Evolutionary conservation across 2,329 filamentous ascomycete species (phyloP), one percentile per base, ranked within the genome.

Genomic region (Sporothrix pallida): DNA sequence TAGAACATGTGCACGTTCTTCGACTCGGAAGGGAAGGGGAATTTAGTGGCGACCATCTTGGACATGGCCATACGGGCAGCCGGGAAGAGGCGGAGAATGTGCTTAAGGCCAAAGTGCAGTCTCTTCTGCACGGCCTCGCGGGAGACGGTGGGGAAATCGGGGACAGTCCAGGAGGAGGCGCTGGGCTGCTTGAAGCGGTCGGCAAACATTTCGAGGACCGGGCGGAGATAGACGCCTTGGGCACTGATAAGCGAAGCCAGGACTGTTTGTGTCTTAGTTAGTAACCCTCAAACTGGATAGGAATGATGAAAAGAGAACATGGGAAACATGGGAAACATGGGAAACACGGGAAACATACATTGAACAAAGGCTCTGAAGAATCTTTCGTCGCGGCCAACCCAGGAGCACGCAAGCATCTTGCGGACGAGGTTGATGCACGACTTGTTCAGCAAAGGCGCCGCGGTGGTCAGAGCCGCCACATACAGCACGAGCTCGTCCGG

Each of bases 1-100:
- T 97, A 99, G n/a, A 91, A 90, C 77, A 95, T 89, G 80, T 97
- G 94, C n/a, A 89, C 87, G 76, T 90, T 91, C 75, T 92, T 91
- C 3, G 91, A 89, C 71, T 97, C 93, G 76, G 91, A 91, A 69
- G 92, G 87, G 74, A 90, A 93, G 0, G 94, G 94, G 75, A 97
- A 97, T 58, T 90, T 91, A 69, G 85, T 82, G 68, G 87, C 83
- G 54, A 97, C 82, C 68, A 94, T 84, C 48, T 89, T 87, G 52
- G 91, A 89, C 44, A 98, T 84, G 1, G 91, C 87, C 50, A 89
- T 86, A 75, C 90, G 91, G 4, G 93, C 92, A 46, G 94, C 92
- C 2, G 96, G 95, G 73, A 97, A 92, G 74, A 97, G 89, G 77
- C 90, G 88, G 63, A 97, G 86, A 13, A 99, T 84, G 78, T 94